Base-by-base conservation (phyloP, 2,329 filamentous ascomycete genomes). In the Ophiostoma tasmaniense region DNA sequence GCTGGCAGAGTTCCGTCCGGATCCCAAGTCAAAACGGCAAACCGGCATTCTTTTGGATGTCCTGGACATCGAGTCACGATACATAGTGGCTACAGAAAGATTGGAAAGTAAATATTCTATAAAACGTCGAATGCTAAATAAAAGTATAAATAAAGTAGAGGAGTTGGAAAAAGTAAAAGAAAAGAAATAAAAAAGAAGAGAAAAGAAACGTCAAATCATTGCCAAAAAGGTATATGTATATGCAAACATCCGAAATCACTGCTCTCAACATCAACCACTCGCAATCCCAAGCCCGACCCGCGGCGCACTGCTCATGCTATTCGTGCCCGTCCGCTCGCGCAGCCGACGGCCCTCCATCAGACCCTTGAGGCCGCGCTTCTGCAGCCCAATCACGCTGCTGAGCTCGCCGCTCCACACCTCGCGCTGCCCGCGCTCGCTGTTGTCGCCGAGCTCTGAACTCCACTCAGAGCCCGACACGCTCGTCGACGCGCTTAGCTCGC, bases 321-420 rank as follows among this genome's bases (percentile, higher is more conserved):
- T 73, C 28, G 82, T 84, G 11, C 83, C 83, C 2, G 82, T 84
- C 72, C 92, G 83, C 77, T 96, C 92, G 62, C 93, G 83, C 82
- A 97, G 88, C 71, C 94, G 84, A 62, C 94, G 83, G 3, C 94
- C 94, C 78, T 98, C 95, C 95, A 99, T 98, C 73, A 99, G 78
- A 0, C 95, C 95, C 70, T 94, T 84, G 45, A 99, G 78, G 0
- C 95, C 95, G 68, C 95, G 85, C 81, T 99, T 99, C 81, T 99
- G 95, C 72, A 99, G 77, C 0, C 95, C 95, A 73, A 99, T 96
- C 2, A 98, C 94, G 66, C 92, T 92, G 80, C 91, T 93, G 42
- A 94, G 78, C 80, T 96, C 87, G 70, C 90, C 89, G 75, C 85
- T 81, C 94, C 95, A 99, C 0, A 94, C 82, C 73, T 93, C 90